Evolutionary conservation across 352 stramenopile genomes (phyloP).

Genomic region (Hyaloperonospora arabidopsidis): DNA sequence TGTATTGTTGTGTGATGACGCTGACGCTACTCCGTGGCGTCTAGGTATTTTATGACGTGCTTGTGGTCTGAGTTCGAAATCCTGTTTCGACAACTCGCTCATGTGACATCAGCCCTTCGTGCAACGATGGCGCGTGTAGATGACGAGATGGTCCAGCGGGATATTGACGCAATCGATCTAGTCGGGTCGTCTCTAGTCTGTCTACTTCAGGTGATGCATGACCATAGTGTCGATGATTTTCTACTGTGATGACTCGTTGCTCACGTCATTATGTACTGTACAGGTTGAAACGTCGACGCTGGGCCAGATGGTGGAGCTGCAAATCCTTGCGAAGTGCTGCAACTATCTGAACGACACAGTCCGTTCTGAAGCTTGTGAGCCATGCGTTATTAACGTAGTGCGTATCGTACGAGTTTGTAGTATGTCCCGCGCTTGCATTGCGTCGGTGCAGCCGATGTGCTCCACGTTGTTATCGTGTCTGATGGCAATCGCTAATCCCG

Average conservation of each 20-base stretch:
- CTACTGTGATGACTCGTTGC: background rate
- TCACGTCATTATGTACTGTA: background rate
- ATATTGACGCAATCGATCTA: slow-evolving; percentile 61
- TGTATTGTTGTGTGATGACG: slow-evolving; percentile 1
- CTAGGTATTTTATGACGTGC: slow-evolving; percentile 68
- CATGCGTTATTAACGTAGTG: slow-evolving; percentile 54
- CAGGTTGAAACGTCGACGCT: slow-evolving; percentile 65
- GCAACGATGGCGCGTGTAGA: slow-evolving; percentile 57
- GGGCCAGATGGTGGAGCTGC: slow-evolving; percentile 41
- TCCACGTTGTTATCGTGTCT: slow-evolving; percentile 54
- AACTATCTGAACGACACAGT: slow-evolving; percentile 61
- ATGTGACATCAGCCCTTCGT: slow-evolving; percentile 55
- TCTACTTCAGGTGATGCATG: slow-evolving; percentile 44
- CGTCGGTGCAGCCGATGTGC: slow-evolving; percentile 44
- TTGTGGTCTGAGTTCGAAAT: slow-evolving; percentile 77
- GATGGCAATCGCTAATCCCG: slow-evolving; percentile 41
- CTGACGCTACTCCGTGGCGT: background rate
- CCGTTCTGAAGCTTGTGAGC: slow-evolving; percentile 48
- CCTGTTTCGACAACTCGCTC: slow-evolving; percentile 55
- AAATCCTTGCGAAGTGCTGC: slow-evolving; percentile 60
- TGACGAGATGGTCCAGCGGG: slow-evolving; percentile 53
- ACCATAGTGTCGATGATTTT: background rate
- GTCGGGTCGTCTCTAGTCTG: slow-evolving; percentile 76
- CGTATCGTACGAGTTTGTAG: slow-evolving; percentile 63
- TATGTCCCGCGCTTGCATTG: slow-evolving; percentile 47